These are phyloP conservation scores for Dendrobium officinale DNA, from an alignment of 106 monocot genomes.

Conservation along the genomic window DNA sequence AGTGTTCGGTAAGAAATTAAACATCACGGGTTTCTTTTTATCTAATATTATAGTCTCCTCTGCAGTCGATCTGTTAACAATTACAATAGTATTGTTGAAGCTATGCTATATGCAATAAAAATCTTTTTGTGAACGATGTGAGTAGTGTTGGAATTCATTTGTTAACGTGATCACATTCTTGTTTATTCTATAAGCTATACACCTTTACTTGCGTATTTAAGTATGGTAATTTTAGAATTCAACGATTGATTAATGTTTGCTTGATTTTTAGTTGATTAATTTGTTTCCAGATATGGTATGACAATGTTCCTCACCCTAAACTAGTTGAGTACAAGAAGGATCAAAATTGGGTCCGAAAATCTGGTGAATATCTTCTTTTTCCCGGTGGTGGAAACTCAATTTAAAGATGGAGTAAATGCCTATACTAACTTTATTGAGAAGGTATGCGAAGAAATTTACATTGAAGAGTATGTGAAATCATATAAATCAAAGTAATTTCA, in stretches of 20 bases:
- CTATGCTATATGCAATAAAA: background rate
- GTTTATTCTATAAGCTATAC: background rate
- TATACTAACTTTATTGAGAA: constrained; percentile 80
- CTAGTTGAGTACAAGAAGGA: constrained; percentile 85
- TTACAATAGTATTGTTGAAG: background rate
- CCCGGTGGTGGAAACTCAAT: constrained; percentile 94
- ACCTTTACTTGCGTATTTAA: background rate
- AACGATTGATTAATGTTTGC: background rate
- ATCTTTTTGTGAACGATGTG: background rate
- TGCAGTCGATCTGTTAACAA: background rate
- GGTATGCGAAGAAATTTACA: constrained; percentile 27
- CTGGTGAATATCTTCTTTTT: constrained; percentile 82
- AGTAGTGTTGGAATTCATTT: background rate
- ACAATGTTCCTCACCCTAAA: constrained; percentile 81
- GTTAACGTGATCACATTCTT: background rate
- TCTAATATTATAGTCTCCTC: background rate
- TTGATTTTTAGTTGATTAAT: constrained; percentile 1
- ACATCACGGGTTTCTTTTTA: background rate
- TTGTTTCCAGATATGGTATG: constrained; percentile 76
- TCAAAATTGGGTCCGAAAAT: constrained; percentile 75
- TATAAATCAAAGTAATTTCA: background rate
- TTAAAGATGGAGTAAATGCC: constrained; percentile 70
- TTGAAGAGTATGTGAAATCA: background rate
- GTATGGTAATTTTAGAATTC: background rate
- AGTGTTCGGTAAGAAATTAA: constrained; percentile 33